A percentile compares a stretch with the other conserved stretches of the same genome.
phyloP scores from a whole-genome alignment of 2,329 filamentous ascomycete genomes.

The Colletotrichum spaethianum region DNA sequence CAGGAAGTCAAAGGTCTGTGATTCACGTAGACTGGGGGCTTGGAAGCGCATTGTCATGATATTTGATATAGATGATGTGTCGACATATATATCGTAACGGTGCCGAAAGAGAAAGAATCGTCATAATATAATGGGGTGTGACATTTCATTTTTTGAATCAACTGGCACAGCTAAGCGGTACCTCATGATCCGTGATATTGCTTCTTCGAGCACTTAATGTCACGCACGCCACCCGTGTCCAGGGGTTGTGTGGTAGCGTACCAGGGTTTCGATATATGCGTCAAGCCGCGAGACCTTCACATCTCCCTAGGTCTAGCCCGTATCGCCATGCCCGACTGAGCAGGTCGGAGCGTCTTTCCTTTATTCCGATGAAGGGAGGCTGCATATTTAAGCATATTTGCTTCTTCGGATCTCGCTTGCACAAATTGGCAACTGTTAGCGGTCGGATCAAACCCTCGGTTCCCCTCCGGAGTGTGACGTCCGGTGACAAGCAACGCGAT shows the following conservation, averaged over 20 bases:
- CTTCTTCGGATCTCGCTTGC: constrained; percentile 6
- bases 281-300: neutral
- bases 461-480: neutral
- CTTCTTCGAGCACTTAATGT: constrained; percentile 15
- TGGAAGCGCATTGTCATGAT: too few species aligned
- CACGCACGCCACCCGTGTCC: constrained; percentile 2
- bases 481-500: neutral
- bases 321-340: neutral
- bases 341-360: neutral
- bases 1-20: neutral
- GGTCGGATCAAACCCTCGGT: constrained; percentile 1
- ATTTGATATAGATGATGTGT: neutral
- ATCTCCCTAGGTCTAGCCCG: neutral
- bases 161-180: neutral
- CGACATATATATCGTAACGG: too few species aligned
- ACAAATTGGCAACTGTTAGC: neutral
- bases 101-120: neutral
- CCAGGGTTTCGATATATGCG: neutral
- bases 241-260: neutral
- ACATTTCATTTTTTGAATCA: neutral
- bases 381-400: neutral
- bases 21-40: too few species aligned
- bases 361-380: neutral
- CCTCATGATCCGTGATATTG: constrained; percentile 16
- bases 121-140: neutral